Conservation (phyloP, 1,139 yeast species). For the Magnusiomyces sp. region DNA sequence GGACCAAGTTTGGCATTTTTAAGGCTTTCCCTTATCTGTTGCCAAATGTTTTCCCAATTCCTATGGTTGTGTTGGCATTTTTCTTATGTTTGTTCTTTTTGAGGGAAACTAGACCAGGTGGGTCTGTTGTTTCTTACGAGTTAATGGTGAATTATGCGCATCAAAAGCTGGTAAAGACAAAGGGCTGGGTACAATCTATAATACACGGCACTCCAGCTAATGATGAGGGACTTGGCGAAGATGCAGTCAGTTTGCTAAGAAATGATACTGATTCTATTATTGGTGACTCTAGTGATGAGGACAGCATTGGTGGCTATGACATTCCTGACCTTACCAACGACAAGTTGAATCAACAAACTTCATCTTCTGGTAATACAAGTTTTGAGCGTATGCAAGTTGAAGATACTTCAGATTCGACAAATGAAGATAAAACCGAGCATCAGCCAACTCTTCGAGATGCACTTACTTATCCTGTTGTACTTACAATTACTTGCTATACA, state of each 20-base stretch:
- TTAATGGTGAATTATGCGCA: slow-evolving; percentile 14
- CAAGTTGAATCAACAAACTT: background rate
- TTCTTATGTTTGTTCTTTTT: slow-evolving; percentile 41
- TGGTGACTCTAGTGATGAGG: slow-evolving; percentile 5
- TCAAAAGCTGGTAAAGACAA: background rate
- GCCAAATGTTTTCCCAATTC: slow-evolving; percentile 50
- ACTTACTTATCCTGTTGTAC: slow-evolving; percentile 23
- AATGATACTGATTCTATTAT: slow-evolving; percentile 11
- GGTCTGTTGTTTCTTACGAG: background rate
- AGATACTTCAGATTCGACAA: background rate
- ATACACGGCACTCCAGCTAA: background rate
- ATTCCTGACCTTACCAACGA: background rate
- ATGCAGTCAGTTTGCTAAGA: background rate
- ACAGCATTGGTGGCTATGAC: slow-evolving; percentile 7
- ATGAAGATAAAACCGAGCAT: background rate
- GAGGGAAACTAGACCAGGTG: slow-evolving; percentile 47
- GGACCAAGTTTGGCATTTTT: slow-evolving; percentile 25
- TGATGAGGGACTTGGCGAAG: background rate
- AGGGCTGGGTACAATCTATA: no score
- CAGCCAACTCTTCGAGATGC: slow-evolving; percentile 14
- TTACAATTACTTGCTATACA: slow-evolving; percentile 21
- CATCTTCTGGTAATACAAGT: background rate
- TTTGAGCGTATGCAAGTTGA: no score
- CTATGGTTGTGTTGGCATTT: slow-evolving; percentile 31
- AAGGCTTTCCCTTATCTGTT: slow-evolving; percentile 47